Conservation (phyloP, 2,329 filamentous ascomycete genomes). For the Chrysoporthe austroafricana region DNA sequence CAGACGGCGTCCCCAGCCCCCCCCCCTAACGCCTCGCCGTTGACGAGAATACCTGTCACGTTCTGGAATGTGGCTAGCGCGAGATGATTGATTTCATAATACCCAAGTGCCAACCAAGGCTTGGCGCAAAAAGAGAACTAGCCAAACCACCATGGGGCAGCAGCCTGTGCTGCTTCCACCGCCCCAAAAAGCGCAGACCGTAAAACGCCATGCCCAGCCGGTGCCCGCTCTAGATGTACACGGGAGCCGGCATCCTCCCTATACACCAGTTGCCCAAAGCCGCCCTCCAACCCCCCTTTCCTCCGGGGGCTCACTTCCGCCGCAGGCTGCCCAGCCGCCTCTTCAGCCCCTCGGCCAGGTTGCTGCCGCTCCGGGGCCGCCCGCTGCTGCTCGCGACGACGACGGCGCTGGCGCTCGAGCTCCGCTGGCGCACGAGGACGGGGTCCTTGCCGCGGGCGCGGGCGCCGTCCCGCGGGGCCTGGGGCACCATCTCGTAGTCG, state of each 20-base stretch:
- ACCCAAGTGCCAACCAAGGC: not conserved
- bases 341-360: slow-evolving; percentile 56
- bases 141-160: not conserved
- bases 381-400: slow-evolving; percentile 34
- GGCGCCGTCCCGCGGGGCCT: slow-evolving; percentile 31
- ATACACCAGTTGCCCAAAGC: not conserved
- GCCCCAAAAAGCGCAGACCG: not conserved
- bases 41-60: no score
- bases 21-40: no score
- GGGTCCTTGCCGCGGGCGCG: slow-evolving; percentile 16
- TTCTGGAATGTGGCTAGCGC: no score
- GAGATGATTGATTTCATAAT: not conserved
- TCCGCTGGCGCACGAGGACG: slow-evolving; percentile 46
- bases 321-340: slow-evolving; percentile 57
- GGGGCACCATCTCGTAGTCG: slow-evolving; percentile 55
- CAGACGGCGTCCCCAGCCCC: no score
- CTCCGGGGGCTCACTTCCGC: slow-evolving; percentile 34
- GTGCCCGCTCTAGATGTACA: not conserved
- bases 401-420: slow-evolving; percentile 43
- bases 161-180: not conserved
- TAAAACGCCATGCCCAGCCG: not conserved
- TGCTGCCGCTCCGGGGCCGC: slow-evolving; percentile 44
- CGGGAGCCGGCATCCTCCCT: not conserved
- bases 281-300: not conserved
- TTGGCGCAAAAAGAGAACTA: not conserved